Conservation (phyloP, 31 red algal genomes). For the Endocladia muricata region DNA sequence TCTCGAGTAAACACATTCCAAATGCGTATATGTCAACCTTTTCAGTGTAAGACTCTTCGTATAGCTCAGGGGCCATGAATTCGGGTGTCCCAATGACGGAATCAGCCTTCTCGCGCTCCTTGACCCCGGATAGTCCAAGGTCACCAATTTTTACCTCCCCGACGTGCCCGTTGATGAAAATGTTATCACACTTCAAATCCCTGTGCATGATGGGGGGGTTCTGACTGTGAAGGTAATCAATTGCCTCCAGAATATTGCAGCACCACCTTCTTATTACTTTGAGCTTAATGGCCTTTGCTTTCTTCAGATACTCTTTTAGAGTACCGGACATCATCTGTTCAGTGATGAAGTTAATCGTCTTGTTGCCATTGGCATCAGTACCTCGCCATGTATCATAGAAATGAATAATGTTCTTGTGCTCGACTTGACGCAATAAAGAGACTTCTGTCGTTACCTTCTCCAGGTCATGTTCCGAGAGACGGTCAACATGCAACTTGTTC, state of each 20-base stretch:
- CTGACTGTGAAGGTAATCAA: conserved; percentile 89
- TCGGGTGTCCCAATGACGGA: conserved; percentile 99
- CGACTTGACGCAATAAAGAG: conserved; percentile 66
- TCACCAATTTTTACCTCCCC: conserved; percentile 99
- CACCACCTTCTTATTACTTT: conserved; percentile 98
- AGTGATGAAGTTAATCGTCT: conserved; percentile 94
- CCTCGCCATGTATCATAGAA: conserved; percentile 89
- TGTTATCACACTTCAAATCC: conserved; percentile 99
- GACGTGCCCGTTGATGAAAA: conserved; percentile 99
- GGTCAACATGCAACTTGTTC: conserved; percentile 98
- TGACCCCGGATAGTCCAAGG: conserved; percentile 91
- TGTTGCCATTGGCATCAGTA: conserved; percentile 51
- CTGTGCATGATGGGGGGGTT: conserved; percentile 99
- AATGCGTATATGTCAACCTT: conserved; percentile 99
- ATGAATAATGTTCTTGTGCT: conserved; percentile 98
- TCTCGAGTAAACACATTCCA: conserved; percentile 99
- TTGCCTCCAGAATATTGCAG: conserved; percentile 94
- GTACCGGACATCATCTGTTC: conserved; percentile 99
- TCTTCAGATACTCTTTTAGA: conserved; percentile 94
- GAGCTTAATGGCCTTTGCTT: conserved; percentile 91
- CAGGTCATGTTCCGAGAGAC: conserved; percentile 79
- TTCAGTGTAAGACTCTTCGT: conserved; percentile 98
- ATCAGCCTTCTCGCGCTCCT: conserved; percentile 77
- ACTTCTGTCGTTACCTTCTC: conserved; percentile 94
- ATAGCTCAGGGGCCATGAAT: conserved; percentile 99